Base-by-base conservation (phyloP, 2,329 filamentous ascomycete genomes). In the Penicillium decumbens region DNA sequence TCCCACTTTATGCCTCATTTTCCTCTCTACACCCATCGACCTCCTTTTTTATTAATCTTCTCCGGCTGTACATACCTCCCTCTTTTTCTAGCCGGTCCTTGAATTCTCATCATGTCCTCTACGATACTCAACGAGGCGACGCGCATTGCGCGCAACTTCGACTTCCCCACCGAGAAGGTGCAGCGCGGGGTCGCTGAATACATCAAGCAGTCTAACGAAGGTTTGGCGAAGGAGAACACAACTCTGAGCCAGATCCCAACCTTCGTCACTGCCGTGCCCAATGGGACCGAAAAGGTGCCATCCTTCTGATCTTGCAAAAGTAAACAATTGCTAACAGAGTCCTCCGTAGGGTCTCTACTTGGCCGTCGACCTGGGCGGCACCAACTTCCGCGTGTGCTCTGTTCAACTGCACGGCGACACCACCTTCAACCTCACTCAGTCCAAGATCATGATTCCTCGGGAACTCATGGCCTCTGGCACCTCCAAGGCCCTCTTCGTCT, bases 381-480 rank as follows among this genome's bases (percentile, higher is more conserved):
- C 93, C 57, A 98, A 98, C 76, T 95, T 97, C 74, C 87, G 93
- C 62, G 93, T 98, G 65, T 98, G 93, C 76, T 96, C 92, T 38
- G 87, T 98, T 65, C 82, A 88, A 61, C 79, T 98, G 53, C 91
- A 95, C 68, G 93, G 93, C 65, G 89, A 97, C 75, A 91, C 87
- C 62, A 96, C 90, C 49, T 97, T 96, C 77, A 89, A 88, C 71
- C 82, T 97, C 62, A 95, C 87, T 45, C 95, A 89, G 75, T 89
- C 83, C 73, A 97, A 97, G 75, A 87, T 95, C 49, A 82, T 90
- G 54, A 95, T 98, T 50, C 93, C 93, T 6, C 85, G 83, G 59
- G 81, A 92, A 58, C 78, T 97, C 66, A 97, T 97, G 93, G 81
- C 87, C 29, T 89, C 91, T 41, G 85, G 91, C 71, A 90, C 86